A percentile compares a stretch with the other conserved stretches of the same genome.
These are phyloP conservation scores for Begonia loranthoides DNA, from an alignment of 306 rosid genomes.

Conservation along the genomic window DNA sequence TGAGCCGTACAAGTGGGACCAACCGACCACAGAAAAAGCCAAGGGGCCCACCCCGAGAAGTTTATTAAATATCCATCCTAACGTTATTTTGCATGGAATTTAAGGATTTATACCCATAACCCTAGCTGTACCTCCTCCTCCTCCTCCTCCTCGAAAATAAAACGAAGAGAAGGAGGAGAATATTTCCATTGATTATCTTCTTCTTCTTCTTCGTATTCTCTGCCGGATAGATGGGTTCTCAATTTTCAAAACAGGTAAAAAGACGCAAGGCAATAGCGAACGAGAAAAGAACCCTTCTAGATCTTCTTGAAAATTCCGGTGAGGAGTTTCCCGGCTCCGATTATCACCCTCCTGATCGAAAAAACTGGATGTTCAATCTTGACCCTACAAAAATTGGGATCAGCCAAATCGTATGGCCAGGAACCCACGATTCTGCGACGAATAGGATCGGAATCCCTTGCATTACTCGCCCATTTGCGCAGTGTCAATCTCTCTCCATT, in stretches of 20 bases:
- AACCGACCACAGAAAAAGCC: no score
- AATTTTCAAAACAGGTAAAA: slow-evolving; percentile 37
- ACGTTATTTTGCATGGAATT: no score
- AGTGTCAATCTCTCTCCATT: slow-evolving; percentile 67
- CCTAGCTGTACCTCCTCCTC: no score
- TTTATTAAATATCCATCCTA: no score
- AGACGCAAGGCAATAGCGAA: slow-evolving; percentile 32
- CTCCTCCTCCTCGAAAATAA: no score
- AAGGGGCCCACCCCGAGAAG: no score
- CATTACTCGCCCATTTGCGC: slow-evolving; percentile 78
- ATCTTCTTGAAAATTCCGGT: slow-evolving; percentile 28
- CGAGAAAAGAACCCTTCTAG: slow-evolving; percentile 32
- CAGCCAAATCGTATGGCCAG: slow-evolving; percentile 72
- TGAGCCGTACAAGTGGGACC: no score
- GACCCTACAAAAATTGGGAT: slow-evolving; percentile 30
- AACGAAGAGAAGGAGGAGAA: no score
- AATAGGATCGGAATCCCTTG: slow-evolving; percentile 59
- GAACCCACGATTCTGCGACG: slow-evolving; percentile 89
- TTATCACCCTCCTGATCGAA: slow-evolving; percentile 49
- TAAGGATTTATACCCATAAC: no score
- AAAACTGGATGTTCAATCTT: slow-evolving; percentile 62
- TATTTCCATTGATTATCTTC: no score
- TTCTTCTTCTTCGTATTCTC: no score
- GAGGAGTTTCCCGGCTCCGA: slow-evolving; percentile 45
- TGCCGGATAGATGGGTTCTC: slow-evolving; percentile 43